Evolutionary conservation across 2,329 filamentous ascomycete genomes (phyloP), one percentile per base, ranked within the genome.

Genomic region (Colletotrichum zoysiae): DNA sequence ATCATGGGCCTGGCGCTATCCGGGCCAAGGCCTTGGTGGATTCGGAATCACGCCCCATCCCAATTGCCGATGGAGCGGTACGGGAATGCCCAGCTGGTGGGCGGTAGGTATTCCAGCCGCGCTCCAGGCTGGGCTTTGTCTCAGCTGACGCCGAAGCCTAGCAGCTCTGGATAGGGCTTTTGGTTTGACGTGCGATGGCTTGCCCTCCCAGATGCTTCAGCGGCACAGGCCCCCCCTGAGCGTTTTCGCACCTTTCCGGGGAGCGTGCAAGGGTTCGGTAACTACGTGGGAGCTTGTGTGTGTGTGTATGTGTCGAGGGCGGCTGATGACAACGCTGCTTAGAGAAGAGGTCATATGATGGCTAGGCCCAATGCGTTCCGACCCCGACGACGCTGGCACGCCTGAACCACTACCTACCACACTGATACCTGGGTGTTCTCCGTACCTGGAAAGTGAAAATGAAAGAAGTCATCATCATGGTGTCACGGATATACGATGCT

Each of bases 131-230:
- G 30, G n/a, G n/a, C 40, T 50, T 35, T 53, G 57, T 67, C 40
- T 67, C 55, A 66, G 46, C 44, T 56, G 53, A 38, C 44, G 62
- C 30, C 42, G 26, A 5, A 48, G 40, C 5, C 40, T 4, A 35
- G 42, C 26, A 20, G n/a, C 50, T 30, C 63, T 38, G 20, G 20
- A 50, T 66, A 70, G 56, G 56, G 67, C 63, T 70, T 70, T 61
- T 61, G 50, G 42, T 26, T 67, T 26, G 50, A 58, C 35, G n/a
- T 18, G 42, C 57, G 57, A 57, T 58, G 64, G 68, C 65, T 67
- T 70, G 63, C 23, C 23, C 30, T 23, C 12, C 35, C 35, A 16
- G 35, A 57, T 57, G 55, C 26, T 35, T 62, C 48, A 38, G 44
- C 59, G n/a, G 59, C n/a, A 9, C 33, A 51, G n/a, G 42, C 18